Base-by-base conservation (phyloP, 2,329 filamentous ascomycete genomes). In the Juglanconis oblonga region DNA sequence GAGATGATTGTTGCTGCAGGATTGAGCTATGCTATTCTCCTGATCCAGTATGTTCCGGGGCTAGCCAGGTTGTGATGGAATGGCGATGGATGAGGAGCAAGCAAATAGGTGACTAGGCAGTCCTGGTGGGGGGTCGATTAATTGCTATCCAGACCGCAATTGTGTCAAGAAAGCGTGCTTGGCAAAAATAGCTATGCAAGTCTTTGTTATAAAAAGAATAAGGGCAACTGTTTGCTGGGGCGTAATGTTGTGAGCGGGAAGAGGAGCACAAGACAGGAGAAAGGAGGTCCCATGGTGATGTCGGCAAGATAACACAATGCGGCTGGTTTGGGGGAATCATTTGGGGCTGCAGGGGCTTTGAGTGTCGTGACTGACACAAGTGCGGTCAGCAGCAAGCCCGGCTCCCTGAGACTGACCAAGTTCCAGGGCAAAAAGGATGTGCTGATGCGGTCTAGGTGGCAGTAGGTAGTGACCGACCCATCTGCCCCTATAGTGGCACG, bases 231-330 rank as follows among this genome's bases (percentile, higher is more conserved):
- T 1, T 35, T 45, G 52, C 42, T 35, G 31, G 7, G 42, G 38
- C 31, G 47, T 6, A 47, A 48, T 52, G 32, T 40, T 49, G 48
- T 47, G 17, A 35, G 31, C 24, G 24, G 53, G 36, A 38, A 42
- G 42, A 35, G 44, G 31, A 32, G 48, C 45, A 44, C 29, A 45
- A 11, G 47, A 50, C 38, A 44, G 45, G 51, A 54, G 50, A 56
- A 56, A 45, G 55, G 59, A 55, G 56, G 42, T 48, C 8, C 24
- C 29, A 13, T 24, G 14, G 52, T 52, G 38, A 45, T 51, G 55
- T 38, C 49, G 40, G 56, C 51, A 54, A 42, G 59, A 59, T 56
- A 62, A 62, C 59, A 56, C 52, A 55, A 55, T 58, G 33, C 35
- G 52, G 40, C 52, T 44, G 33, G 32, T n/a, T 36, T 11, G n/a